phyloP scores from a whole-genome alignment of 352 stramenopile species.

The Phytophthora agathidicida region DNA sequence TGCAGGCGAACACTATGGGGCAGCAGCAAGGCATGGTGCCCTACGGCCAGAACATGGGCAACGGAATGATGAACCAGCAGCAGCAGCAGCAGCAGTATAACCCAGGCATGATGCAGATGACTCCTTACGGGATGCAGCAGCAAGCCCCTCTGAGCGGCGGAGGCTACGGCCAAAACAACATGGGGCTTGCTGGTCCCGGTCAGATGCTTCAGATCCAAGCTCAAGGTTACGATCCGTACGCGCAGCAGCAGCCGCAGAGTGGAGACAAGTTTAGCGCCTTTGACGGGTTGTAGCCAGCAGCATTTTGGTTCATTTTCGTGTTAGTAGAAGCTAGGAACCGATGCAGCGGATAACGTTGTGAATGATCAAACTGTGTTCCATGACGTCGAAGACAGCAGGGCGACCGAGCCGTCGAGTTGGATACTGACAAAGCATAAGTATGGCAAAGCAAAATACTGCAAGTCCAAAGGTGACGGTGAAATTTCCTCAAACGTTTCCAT shows the following conservation, averaged over 20 bases:
- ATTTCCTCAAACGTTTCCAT: conserved; percentile 49
- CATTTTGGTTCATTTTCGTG: conserved; percentile 30
- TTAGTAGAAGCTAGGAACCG: conserved; percentile 40
- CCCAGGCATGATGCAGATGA: conserved; percentile 77
- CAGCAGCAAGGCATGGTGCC: conserved; percentile 40
- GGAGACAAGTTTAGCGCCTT: conserved; percentile 85
- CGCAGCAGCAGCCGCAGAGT: conserved; percentile 55
- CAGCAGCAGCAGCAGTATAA: conserved; percentile 50
- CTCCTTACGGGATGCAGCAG: conserved; percentile 71
- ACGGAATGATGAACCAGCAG: conserved; percentile 50
- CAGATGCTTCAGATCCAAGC: conserved; percentile 81
- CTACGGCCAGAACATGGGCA: conserved; percentile 41
- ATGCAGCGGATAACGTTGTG: conserved; percentile 9
- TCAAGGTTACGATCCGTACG: conserved; percentile 52
- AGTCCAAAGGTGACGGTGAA: conserved; percentile 2
- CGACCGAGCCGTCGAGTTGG: too few species aligned
- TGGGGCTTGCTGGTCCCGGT: conserved; percentile 57
- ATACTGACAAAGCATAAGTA: background rate
- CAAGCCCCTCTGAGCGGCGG: conserved; percentile 52
- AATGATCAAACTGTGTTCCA: conserved; percentile 17
- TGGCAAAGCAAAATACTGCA: background rate
- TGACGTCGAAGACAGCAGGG: too few species aligned
- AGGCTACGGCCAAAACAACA: conserved; percentile 45
- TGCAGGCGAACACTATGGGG: conserved; percentile 25
- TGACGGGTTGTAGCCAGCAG: conserved; percentile 59